A percentile compares a stretch with the other conserved stretches of the same genome.
phyloP scores from a whole-genome alignment of 1,284 basidiomycete species.

The Cutaneotrichosporon cutaneum region DNA sequence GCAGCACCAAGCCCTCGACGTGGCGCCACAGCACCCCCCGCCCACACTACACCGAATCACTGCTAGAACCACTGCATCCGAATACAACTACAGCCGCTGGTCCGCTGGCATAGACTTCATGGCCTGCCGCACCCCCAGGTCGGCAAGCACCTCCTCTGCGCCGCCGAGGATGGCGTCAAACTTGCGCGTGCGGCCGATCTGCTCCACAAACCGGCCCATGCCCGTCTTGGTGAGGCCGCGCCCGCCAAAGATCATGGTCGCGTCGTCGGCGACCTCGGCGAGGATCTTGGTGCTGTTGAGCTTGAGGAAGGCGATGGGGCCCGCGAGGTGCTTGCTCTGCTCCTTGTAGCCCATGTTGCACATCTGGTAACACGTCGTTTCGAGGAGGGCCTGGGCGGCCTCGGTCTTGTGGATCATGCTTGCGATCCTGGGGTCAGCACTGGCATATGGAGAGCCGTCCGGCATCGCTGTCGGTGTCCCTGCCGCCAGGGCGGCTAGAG shows the following conservation, averaged over 20 bases:
- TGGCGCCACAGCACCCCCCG: too few relatives aligned
- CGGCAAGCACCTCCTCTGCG: conserved; percentile 56
- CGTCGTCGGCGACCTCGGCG: conserved; percentile 56
- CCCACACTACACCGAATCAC: too few relatives aligned
- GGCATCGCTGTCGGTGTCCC: too few relatives aligned
- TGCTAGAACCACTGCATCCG: not conserved
- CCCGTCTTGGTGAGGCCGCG: conserved; percentile 26
- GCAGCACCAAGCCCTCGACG: too few relatives aligned
- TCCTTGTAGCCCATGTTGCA: conserved; percentile 74
- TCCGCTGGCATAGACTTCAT: conserved; percentile 26
- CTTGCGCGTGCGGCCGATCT: conserved; percentile 66
- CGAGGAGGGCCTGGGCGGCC: conserved; percentile 82
- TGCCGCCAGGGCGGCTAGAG: too few relatives aligned
- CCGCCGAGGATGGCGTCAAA: conserved; percentile 70
- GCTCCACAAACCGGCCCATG: conserved; percentile 60
- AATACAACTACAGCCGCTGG: conserved; percentile 22
- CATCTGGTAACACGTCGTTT: conserved; percentile 89
- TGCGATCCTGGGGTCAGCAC: conserved; percentile 56
- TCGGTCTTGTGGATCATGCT: conserved; percentile 81
- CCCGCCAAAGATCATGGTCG: conserved; percentile 55
- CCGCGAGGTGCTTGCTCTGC: conserved; percentile 58
- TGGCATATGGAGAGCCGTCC: too few relatives aligned
- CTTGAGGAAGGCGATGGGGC: conserved; percentile 55
- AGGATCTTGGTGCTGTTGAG: conserved; percentile 59
- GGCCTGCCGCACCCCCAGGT: conserved; percentile 58